These are phyloP conservation scores for Arthrobotrys megalospora DNA, from an alignment of 2,329 filamentous ascomycete genomes.

Conservation along the genomic window DNA sequence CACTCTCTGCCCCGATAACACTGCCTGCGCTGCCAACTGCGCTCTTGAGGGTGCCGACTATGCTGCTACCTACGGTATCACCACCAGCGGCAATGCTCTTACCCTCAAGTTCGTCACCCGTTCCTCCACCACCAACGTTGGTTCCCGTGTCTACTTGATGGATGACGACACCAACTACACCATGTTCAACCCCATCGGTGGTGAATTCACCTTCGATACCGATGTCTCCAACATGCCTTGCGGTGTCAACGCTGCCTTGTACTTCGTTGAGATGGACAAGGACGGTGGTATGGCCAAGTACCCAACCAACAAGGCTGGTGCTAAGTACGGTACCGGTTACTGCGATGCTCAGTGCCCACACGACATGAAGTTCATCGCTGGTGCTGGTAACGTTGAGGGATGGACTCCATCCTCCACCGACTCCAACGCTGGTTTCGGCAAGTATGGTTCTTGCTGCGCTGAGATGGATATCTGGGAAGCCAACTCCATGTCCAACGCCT, in stretches of 20 bases:
- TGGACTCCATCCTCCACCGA: slow-evolving; percentile 73
- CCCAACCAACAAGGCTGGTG: slow-evolving; percentile 73
- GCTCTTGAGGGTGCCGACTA: slow-evolving; percentile 74
- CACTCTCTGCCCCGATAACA: slow-evolving; percentile 70
- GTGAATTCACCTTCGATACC: slow-evolving; percentile 81
- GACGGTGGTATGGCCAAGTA: slow-evolving; percentile 74
- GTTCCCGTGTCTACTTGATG: slow-evolving; percentile 77
- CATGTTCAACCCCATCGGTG: slow-evolving; percentile 76
- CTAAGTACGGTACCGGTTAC: slow-evolving; percentile 76
- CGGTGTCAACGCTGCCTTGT: slow-evolving; percentile 80
- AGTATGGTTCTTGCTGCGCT: slow-evolving; percentile 75
- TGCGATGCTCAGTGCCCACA: slow-evolving; percentile 75
- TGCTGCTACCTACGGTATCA: slow-evolving; percentile 71
- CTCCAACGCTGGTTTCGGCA: slow-evolving; percentile 72
- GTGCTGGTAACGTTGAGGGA: slow-evolving; percentile 72
- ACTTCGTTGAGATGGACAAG: slow-evolving; percentile 76
- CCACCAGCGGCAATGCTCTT: slow-evolving; percentile 70
- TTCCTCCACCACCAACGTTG: slow-evolving; percentile 68
- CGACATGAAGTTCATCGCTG: slow-evolving; percentile 72
- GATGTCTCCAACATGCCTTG: slow-evolving; percentile 79
- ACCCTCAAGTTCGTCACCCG: slow-evolving; percentile 71
- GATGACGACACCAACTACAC: slow-evolving; percentile 75
- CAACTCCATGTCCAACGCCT: slow-evolving; percentile 76
- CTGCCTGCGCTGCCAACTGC: slow-evolving; percentile 73
- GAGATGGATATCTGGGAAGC: slow-evolving; percentile 82